Evolutionary conservation across 2,329 filamentous ascomycete genomes (phyloP), one percentile per base, ranked within the genome.

Genomic region (Rutstroemia sp.): DNA sequence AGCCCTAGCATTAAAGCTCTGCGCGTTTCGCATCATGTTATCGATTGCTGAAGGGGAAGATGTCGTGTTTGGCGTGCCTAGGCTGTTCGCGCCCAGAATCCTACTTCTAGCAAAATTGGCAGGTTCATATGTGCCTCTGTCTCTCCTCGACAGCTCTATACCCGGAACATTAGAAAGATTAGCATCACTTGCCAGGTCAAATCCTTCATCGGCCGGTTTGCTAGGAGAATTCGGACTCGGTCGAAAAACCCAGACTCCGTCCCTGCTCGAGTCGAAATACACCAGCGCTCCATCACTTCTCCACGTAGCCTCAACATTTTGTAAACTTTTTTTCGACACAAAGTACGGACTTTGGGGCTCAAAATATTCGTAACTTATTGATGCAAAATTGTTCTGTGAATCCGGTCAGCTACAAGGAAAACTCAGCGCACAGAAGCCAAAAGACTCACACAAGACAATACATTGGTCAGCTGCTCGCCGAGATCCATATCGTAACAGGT

Each of bases 381-480:
- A 64, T 48, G 65, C 60, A 57, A 67, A 67, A 52, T 65, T 65
- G 57, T 65, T 67, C 68, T 70, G 23, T 30, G 41, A n/a, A 23
- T 48, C 59, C 39, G 58, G 56, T 51, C 17, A 55, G 53, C 14
- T 30, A 8, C 27, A 30, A 30, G 27, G 27, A 30, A 30, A 30
- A 30, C 27, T 9, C 27, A 30, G 27, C 27, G 27, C 27, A 30
- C 10, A 10, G 27, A 46, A 5, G 30, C 21, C n/a, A 39, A 5
- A 51, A 21, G 3, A 61, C 63, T 59, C 48, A 71, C 69, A 62
- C 63, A 67, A 53, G 62, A 68, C 60, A 71, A 60, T 55, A 69
- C 64, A 63, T 70, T 71, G 30, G 69, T 70, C 46, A 58, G 57
- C 57, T 67, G 69, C 46, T 71, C 68, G 25, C 67, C 65, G 56